A percentile compares a stretch with the other conserved stretches of the same genome.
These are phyloP conservation scores for Claviceps sp. DNA, from an alignment of 2,329 filamentous ascomycete genomes.

Conservation along the genomic window DNA sequence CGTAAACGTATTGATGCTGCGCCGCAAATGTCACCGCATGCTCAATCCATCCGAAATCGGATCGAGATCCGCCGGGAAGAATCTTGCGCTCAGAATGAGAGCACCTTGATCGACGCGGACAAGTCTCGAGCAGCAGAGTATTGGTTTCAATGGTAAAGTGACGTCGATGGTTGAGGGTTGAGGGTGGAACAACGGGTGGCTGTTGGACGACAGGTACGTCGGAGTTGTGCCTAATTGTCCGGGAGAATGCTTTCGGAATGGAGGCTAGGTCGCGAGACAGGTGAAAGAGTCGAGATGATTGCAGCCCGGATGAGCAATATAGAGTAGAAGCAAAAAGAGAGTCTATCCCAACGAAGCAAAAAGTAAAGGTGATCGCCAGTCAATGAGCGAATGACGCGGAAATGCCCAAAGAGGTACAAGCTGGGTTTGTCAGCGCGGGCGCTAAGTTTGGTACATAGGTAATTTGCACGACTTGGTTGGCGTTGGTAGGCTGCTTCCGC, in stretches of 20 bases:
- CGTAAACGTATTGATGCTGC: conserved; percentile 8
- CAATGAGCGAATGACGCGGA: neutral
- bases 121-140: neutral
- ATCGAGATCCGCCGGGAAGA: conserved; percentile 9
- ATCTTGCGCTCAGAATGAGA: neutral
- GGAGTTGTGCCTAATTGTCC: neutral
- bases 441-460: conserved; percentile 4
- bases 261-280: neutral
- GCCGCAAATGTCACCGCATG: conserved; percentile 8
- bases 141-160: conserved; percentile 1
- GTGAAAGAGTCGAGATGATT: neutral
- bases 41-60: conserved; percentile 3
- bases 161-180: neutral
- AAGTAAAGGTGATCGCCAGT: neutral
- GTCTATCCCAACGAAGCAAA: neutral
- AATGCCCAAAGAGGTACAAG: neutral
- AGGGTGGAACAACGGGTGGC: neutral
- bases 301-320: neutral
- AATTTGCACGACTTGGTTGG: neutral
- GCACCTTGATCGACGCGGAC: neutral
- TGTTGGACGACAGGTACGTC: neutral
- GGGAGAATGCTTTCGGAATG: neutral
- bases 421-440: conserved; percentile 7
- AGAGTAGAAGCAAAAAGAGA: neutral
- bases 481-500: neutral